Base-by-base conservation (phyloP, 768 basidiomycete genomes). In the Daedaleopsis sinensis region DNA sequence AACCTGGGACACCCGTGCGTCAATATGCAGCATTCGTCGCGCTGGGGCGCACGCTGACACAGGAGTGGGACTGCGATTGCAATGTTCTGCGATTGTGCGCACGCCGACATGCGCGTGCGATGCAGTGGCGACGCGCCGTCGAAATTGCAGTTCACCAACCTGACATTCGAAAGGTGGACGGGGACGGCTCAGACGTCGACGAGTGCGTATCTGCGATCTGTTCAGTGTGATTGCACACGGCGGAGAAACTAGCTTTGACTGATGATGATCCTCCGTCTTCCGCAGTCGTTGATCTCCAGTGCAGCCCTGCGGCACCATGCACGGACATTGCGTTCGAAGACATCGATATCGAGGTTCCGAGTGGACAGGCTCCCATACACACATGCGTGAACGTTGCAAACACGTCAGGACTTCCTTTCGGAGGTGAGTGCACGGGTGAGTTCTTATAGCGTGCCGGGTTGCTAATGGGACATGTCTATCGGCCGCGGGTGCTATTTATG, bases 71-170 rank as follows among this genome's bases (percentile, higher is more conserved):
- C 23, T 19, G 23, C 23, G n/a, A n/a, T n/a, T n/a, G n/a, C n/a
- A n/a, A n/a, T n/a, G n/a, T n/a, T n/a, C n/a, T n/a, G n/a, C n/a
- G n/a, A n/a, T n/a, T n/a, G n/a, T n/a, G n/a, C n/a, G n/a, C n/a
- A n/a, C 47, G 24, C n/a, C 27, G 32, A 35, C 12, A 18, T 13
- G 18, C 23, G 23, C 21, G 16, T 49, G 13, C 47, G 19, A 13
- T 49, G 21, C 52, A 84, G 83, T n/a, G 79, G 73, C 6, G 84
- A 85, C 68, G 66, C 72, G 18, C 82, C 82, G 8, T 85, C 84
- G 5, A 73, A 69, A 23, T 64, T 84, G 47, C 78, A 76, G 57
- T 83, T 86, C 63, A 75, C 76, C 48, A 74, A 80, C 52, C 69
- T 86, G 21, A 72, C 72, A 24, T 85, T 82, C 61, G 71, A 72